Base-by-base conservation (phyloP, 2,329 filamentous ascomycete species). In the Plenodomus lindquistii region DNA sequence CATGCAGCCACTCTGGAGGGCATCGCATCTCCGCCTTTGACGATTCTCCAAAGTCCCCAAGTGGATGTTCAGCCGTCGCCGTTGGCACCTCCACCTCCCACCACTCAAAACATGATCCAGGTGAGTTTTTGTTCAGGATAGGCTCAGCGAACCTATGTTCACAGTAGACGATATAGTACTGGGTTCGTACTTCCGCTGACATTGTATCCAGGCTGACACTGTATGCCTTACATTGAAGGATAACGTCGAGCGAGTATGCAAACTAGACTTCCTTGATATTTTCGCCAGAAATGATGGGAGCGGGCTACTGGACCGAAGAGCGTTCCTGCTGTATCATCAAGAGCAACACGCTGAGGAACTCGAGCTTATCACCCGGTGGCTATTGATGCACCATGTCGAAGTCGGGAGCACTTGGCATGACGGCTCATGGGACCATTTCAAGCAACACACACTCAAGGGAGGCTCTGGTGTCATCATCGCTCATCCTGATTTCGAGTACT, bases 291-390 rank as follows among this genome's bases (percentile, higher is more conserved):
- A 49, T 16, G 41, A 52, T 22, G 24, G 48, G 16, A 41, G 34
- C 37, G n/a, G 37, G 43, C 13, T 9, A 39, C 40, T 65, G 7
- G 59, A 64, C 10, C 53, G 50, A 4, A 51, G 52, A 22, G 69
- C 64, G 17, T 62, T 70, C 37, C 46, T 72, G 2, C 20, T 70
- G 5, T 69, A 59, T 37, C 59, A 68, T 24, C 63, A 66, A 2
- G 42, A 55, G 34, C 51, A 66, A 7, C 65, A 71, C 40, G 11
- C 36, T n/a, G 59, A 63, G 40, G 61, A 70, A 15, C 39, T 67
- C 5, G 67, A 67, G 15, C 19, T 71, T 4, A 48, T 71, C 8
- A 66, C 63, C 11, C 55, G 65, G 20, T 71, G 67, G 66, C 42
- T 71, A 3, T 37, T 67, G 17, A 50, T 66, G 50, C 58, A 69